Conservation (phyloP, 2,329 filamentous ascomycete genomes). For the Aspergillus melleus region DNA sequence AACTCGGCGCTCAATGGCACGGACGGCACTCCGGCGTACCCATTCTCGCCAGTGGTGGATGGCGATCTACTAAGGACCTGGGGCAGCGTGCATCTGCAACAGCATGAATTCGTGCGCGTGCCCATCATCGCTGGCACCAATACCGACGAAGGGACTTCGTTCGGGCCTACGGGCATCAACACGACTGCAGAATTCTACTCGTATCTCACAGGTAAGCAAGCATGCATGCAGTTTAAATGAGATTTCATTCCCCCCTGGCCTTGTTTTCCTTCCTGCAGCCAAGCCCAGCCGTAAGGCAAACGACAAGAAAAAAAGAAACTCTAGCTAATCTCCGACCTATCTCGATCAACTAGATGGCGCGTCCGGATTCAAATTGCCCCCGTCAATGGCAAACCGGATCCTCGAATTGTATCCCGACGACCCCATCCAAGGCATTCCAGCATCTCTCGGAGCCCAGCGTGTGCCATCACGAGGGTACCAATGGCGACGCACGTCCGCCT, state of each 20-base stretch:
- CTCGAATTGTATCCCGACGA: conserved; percentile 55
- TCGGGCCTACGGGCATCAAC: conserved; percentile 56
- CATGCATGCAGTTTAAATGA: not conserved
- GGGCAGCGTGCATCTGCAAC: conserved; percentile 54
- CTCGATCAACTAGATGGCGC: conserved; percentile 23
- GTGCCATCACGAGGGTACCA: conserved; percentile 44
- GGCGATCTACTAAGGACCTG: conserved; percentile 57
- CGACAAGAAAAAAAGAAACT: not conserved
- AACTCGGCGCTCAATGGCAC: conserved; percentile 53
- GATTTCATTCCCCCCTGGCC: not conserved
- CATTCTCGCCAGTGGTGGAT: conserved; percentile 50
- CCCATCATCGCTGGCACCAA: conserved; percentile 65
- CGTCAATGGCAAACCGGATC: conserved; percentile 39
- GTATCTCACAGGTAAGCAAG: conserved; percentile 34
- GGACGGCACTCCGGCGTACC: conserved; percentile 37
- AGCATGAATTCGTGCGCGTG: conserved; percentile 63
- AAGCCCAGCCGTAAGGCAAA: not conserved
- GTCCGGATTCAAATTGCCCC: conserved; percentile 24
- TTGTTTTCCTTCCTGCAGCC: not conserved
- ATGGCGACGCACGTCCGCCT: conserved; percentile 57
- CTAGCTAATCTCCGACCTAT: conserved; percentile 4
- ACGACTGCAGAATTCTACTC: conserved; percentile 54
- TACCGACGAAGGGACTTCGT: conserved; percentile 64
- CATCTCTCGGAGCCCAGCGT: conserved; percentile 36
- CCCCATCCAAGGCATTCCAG: conserved; percentile 51